Conservation (phyloP, 2,329 filamentous ascomycete genomes). For the Fusarium sp. region DNA sequence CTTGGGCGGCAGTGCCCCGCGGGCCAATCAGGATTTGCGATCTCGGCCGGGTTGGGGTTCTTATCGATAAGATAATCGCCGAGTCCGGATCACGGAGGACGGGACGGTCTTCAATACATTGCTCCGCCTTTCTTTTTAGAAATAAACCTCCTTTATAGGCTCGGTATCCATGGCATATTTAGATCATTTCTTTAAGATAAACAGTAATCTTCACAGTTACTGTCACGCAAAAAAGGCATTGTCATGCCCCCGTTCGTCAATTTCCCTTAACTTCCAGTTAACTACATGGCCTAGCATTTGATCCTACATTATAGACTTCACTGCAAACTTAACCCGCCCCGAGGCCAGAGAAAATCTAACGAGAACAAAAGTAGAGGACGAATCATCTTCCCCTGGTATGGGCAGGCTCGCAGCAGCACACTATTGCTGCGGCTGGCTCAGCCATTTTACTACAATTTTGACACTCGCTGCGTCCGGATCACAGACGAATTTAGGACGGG, state of each 20-base stretch:
- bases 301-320: not conserved
- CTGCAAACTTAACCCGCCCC: not conserved
- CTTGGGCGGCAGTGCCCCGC: constrained; percentile 13
- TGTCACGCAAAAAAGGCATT: not conserved
- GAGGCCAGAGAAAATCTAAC: not conserved
- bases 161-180: no score
- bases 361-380: no score
- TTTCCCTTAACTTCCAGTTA: not conserved
- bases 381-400: not conserved
- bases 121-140: not conserved
- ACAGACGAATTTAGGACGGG: not conserved
- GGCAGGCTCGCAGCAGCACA: not conserved
- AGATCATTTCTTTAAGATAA: no score
- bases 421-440: not conserved
- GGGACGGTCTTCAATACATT: not conserved
- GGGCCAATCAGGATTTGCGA: constrained; percentile 20
- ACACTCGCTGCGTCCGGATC: not conserved
- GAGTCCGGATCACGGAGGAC: not conserved
- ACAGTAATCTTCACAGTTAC: no score
- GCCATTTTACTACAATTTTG: not conserved
- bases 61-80: constrained; percentile 35
- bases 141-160: not conserved
- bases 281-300: not conserved
- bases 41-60: constrained; percentile 34
- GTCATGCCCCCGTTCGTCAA: not conserved